phyloP scores from a whole-genome alignment of 2,329 filamentous ascomycete genomes.

The Periconia sp. region DNA sequence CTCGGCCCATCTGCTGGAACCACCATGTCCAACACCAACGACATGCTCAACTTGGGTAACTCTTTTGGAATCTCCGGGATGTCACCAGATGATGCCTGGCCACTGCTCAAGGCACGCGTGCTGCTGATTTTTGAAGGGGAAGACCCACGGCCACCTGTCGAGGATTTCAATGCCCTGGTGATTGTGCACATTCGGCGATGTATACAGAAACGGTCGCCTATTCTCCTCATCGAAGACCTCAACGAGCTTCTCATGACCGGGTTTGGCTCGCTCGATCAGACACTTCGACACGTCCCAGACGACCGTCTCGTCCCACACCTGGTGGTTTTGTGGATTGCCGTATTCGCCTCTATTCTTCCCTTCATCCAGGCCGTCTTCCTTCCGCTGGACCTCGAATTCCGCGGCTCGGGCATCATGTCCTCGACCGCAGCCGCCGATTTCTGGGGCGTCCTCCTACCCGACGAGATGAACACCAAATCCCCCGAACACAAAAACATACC shows the following conservation, averaged over 20 bases:
- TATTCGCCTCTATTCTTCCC: conserved; percentile 85
- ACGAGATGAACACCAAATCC: conserved; percentile 51
- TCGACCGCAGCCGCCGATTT: conserved; percentile 82
- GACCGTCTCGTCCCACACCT: conserved; percentile 86
- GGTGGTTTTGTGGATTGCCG: conserved; percentile 91
- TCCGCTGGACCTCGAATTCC: conserved; percentile 89
- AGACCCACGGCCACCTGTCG: conserved; percentile 75
- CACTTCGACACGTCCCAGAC: conserved; percentile 75
- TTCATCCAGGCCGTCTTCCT: conserved; percentile 96
- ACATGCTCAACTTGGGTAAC: conserved; percentile 49
- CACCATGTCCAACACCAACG: conserved; percentile 35
- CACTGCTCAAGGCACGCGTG: conserved; percentile 73
- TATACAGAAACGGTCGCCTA: conserved; percentile 71
- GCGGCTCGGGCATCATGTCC: conserved; percentile 80
- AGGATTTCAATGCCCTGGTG: conserved; percentile 82
- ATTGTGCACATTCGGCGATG: conserved; percentile 76
- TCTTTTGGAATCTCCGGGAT: conserved; percentile 53
- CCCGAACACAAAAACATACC: conserved; percentile 46
- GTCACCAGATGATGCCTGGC: conserved; percentile 76
- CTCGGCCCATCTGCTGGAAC: conserved; percentile 24
- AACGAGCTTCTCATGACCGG: conserved; percentile 76
- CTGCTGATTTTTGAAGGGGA: conserved; percentile 80
- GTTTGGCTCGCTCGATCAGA: conserved; percentile 83
- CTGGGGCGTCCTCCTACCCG: conserved; percentile 70
- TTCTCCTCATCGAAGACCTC: conserved; percentile 73